Conservation (phyloP, 257 asterid genomes). For the Capsicum baccatum region DNA sequence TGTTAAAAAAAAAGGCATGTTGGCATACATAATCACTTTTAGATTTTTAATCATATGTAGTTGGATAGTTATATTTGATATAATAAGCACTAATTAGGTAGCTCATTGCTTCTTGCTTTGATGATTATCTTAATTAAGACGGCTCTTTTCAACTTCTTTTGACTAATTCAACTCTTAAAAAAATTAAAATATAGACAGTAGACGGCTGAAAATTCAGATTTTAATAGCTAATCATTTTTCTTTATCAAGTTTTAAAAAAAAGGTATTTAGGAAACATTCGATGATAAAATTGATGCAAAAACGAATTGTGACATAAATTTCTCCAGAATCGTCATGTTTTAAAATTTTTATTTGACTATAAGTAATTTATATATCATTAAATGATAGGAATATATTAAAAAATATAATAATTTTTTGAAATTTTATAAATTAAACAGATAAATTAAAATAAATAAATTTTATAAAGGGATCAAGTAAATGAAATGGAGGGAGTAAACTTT, state of each 20-base stretch:
- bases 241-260: too few relatives aligned
- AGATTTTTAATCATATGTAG: not conserved
- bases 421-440: too few relatives aligned
- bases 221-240: too few relatives aligned
- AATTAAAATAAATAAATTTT: too few relatives aligned
- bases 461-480: too few relatives aligned
- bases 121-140: not conserved
- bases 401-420: too few relatives aligned
- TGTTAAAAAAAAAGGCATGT: not conserved
- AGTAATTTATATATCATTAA: too few relatives aligned
- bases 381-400: too few relatives aligned
- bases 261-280: not conserved
- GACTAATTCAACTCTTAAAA: not conserved
- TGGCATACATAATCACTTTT: not conserved
- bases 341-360: too few relatives aligned
- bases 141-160: not conserved
- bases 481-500: too few relatives aligned
- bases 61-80: not conserved
- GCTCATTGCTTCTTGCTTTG: not conserved
- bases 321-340: not conserved
- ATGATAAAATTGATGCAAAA: not conserved
- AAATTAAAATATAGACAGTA: too few relatives aligned
- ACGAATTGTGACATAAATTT: not conserved
- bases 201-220: too few relatives aligned
- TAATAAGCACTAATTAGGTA: not conserved